Base-by-base conservation (phyloP, 257 asterid genomes). In the Solanum virginianum region DNA sequence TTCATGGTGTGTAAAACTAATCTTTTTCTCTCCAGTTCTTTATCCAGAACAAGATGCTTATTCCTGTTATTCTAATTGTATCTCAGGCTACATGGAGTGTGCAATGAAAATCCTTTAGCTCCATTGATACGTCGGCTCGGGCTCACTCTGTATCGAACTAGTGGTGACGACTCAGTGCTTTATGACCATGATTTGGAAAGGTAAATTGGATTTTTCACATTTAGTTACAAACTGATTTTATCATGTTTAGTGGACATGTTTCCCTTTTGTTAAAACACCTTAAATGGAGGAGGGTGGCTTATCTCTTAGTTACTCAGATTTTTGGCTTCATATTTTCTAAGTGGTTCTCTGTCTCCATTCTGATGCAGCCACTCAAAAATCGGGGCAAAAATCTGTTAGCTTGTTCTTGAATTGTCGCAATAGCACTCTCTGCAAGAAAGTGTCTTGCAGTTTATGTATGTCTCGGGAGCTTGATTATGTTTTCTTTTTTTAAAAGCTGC, bases 131-230 rank as follows among this genome's bases (percentile, higher is more conserved):
- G 97, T 80, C 94, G 92, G 54, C 86, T 95, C 88, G 98, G 99
- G 75, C 98, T 97, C 83, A 90, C 91, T 22, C 80, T 97, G 85
- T 93, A 97, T 85, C 95, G 98, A 45, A 97, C 99, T 68, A 97
- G 99, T 90, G 99, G 98, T 26, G 99, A 97, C 6, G 90, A 95
- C 88, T 97, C 99, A 69, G 90, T 97, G 85, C 90, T 97, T 41
- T 97, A 97, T 87, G 99, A 97, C 90, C 98, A 97, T 88, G 99
- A 97, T 85, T 88, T 97, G 90, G 98, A 97, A 90, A 97, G 99
- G 98, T 95, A 86, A 14, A n/a, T 68, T 8, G 45, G 63, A 47
- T 47, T 43, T 45, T 45, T 22, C 13, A 72, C 36, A 72, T 72
- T n/a, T 72, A 72, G 36, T 72, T 70, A 45, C 57, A 18, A 72